A percentile compares a stretch with the other conserved stretches of the same genome.
Conservation (phyloP, 352 stramenopile genomes). For the Globisporangium heterothallicum region DNA sequence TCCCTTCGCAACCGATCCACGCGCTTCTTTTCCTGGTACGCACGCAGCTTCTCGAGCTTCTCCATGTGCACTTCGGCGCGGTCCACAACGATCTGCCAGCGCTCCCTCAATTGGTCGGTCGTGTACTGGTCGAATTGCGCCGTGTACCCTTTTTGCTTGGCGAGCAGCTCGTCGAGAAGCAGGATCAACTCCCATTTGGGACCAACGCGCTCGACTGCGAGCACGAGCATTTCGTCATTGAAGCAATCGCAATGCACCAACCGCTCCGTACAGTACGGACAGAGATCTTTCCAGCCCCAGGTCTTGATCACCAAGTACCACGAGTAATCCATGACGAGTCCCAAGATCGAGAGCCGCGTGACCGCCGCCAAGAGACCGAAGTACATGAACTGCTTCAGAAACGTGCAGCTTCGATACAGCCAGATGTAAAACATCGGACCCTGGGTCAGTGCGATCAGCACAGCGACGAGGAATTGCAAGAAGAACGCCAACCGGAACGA, state of each 20-base stretch:
- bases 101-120: slow-evolving; percentile 45
- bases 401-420: slow-evolving; percentile 51
- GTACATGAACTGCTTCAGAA: slow-evolving; percentile 63
- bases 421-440: slow-evolving; percentile 65
- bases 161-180: slow-evolving; percentile 45
- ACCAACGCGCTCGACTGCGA: slow-evolving; percentile 49
- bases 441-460: slow-evolving; percentile 46
- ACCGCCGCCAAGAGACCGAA: slow-evolving; percentile 51
- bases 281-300: slow-evolving; percentile 55
- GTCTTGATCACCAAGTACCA: slow-evolving; percentile 58
- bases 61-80: slow-evolving; percentile 49
- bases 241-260: slow-evolving; percentile 65
- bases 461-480: slow-evolving; percentile 42
- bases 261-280: slow-evolving; percentile 59
- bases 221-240: slow-evolving; percentile 58
- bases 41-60: slow-evolving; percentile 48
- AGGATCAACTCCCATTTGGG: slow-evolving; percentile 63
- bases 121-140: slow-evolving; percentile 55
- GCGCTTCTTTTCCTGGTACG: slow-evolving; percentile 46
- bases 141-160: slow-evolving; percentile 34
- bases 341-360: slow-evolving; percentile 51
- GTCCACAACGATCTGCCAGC: slow-evolving; percentile 49
- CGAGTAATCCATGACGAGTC: slow-evolving; percentile 35
- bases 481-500: slow-evolving; percentile 58
- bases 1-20: slow-evolving; percentile 25